phyloP scores from a whole-genome alignment of 331 rosid species.

The Malus hybrid region DNA sequence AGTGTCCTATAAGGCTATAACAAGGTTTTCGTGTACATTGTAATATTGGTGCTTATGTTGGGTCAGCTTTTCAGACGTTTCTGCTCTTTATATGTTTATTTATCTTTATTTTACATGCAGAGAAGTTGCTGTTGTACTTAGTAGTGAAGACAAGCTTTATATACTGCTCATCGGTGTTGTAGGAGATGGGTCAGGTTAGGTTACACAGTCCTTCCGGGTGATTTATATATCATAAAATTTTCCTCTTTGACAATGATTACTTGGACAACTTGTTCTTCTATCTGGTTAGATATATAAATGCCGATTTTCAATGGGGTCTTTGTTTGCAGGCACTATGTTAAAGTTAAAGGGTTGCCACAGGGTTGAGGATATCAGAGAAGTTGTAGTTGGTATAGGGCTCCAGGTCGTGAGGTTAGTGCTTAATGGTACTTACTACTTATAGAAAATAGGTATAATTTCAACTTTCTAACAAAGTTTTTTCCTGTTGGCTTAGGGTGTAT shows the following conservation, averaged over 20 bases:
- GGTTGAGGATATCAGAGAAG: conserved; percentile 63
- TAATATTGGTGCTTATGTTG: not conserved
- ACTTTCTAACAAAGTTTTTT: conserved; percentile 11
- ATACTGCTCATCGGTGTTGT: conserved; percentile 42
- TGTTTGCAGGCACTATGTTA: conserved; percentile 36
- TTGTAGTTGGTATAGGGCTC: conserved; percentile 78
- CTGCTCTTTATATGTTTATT: not conserved
- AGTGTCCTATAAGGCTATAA: not conserved
- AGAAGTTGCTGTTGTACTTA: conserved; percentile 70
- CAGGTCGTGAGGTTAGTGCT: conserved; percentile 81
- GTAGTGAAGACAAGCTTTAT: conserved; percentile 75
- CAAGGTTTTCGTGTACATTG: not conserved
- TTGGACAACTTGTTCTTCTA: not conserved
- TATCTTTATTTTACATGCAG: conserved; percentile 30
- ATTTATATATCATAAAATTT: not conserved
- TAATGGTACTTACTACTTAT: conserved; percentile 9
- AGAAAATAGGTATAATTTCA: not conserved
- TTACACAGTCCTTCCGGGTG: conserved; percentile 11
- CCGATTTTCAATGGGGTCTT: conserved; percentile 7
- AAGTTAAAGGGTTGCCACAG: conserved; percentile 53
- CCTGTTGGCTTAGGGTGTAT: conserved; percentile 45
- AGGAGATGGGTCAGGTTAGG: conserved; percentile 66
- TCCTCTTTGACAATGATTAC: not conserved
- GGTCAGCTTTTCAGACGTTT: not conserved
- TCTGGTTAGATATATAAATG: conserved; percentile 7